A percentile compares a stretch with the other conserved stretches of the same genome.
phyloP scores from a whole-genome alignment of 768 basidiomycete species.

The Podaxis sp. region DNA sequence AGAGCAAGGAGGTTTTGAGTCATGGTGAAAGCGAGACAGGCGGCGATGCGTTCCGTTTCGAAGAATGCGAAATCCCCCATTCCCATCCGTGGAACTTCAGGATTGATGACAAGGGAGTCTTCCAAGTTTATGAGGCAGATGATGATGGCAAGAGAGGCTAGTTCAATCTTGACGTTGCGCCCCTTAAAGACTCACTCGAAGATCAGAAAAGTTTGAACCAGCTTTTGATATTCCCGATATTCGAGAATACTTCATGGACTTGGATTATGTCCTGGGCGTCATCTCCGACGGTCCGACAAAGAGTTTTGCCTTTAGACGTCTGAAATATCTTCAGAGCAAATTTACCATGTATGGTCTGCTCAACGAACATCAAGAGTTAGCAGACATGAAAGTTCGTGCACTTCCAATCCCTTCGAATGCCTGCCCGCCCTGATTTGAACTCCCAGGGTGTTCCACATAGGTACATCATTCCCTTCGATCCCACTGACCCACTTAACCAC shows the following conservation, averaged over 20 bases:
- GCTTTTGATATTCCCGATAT: slow-evolving; percentile 79
- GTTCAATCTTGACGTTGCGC: neutral
- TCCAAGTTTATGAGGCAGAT: slow-evolving; percentile 63
- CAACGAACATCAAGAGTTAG: slow-evolving; percentile 90
- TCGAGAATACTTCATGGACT: slow-evolving; percentile 92
- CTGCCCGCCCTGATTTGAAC: neutral
- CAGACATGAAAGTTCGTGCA: slow-evolving; percentile 89
- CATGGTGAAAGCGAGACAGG: slow-evolving; percentile 26
- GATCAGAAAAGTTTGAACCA: slow-evolving; percentile 39
- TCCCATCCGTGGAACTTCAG: slow-evolving; percentile 58
- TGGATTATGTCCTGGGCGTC: slow-evolving; percentile 86
- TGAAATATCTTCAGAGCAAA: slow-evolving; percentile 90
- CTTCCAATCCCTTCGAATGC: neutral
- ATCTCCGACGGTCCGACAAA: slow-evolving; percentile 96
- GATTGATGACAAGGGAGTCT: slow-evolving; percentile 88
- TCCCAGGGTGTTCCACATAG: slow-evolving; percentile 75
- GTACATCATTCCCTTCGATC: slow-evolving; percentile 31
- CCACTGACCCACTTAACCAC: neutral
- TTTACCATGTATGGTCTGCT: slow-evolving; percentile 90
- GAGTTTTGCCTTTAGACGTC: slow-evolving; percentile 86
- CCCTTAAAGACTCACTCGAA: neutral
- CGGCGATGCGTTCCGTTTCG: slow-evolving; percentile 60
- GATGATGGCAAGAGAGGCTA: slow-evolving; percentile 26
- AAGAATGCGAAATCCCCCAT: slow-evolving; percentile 71
- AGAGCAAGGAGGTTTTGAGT: slow-evolving; percentile 43